phyloP scores from a whole-genome alignment of 129 eudicot species.

The Gnaphalium uliginosum region DNA sequence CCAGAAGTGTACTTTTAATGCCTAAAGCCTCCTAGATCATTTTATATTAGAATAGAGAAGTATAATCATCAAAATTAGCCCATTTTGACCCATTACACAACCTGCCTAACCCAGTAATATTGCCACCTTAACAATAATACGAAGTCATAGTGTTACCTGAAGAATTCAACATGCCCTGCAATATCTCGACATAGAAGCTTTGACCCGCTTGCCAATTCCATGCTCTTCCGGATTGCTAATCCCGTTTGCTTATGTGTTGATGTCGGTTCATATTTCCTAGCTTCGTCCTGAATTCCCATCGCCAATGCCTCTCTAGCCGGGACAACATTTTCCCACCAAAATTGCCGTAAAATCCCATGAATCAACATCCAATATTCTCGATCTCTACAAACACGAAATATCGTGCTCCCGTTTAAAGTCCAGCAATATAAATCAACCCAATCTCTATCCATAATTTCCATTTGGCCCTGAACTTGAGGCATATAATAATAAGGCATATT shows the following conservation, averaged over 20 bases:
- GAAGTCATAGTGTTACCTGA: conserved; percentile 25
- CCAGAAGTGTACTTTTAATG: too few species aligned
- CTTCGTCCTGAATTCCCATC: conserved; percentile 66
- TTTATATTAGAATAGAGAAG: too few species aligned
- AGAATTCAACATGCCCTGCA: conserved; percentile 75
- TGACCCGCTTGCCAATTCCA: conserved; percentile 59
- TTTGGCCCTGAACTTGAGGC: conserved; percentile 99
- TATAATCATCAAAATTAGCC: background rate
- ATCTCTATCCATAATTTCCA: conserved; percentile 92
- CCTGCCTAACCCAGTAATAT: too few species aligned
- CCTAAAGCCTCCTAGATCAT: too few species aligned
- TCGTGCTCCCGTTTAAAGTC: conserved; percentile 91
- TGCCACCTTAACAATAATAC: background rate
- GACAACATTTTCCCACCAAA: conserved; percentile 97
- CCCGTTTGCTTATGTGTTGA: conserved; percentile 76
- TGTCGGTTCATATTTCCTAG: conserved; percentile 51
- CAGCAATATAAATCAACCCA: conserved; percentile 98
- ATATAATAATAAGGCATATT: conserved; percentile 88
- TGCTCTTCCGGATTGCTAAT: conserved; percentile 54
- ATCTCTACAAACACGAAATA: conserved; percentile 78
- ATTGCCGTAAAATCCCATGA: conserved; percentile 70
- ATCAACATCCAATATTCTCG: conserved; percentile 76
- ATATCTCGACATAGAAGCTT: conserved; percentile 82
- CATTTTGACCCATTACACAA: conserved; percentile 2
- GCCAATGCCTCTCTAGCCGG: conserved; percentile 80